Evolutionary conservation across 1,139 yeast genomes (phyloP).

Genomic region (Candida sanyaensis): DNA sequence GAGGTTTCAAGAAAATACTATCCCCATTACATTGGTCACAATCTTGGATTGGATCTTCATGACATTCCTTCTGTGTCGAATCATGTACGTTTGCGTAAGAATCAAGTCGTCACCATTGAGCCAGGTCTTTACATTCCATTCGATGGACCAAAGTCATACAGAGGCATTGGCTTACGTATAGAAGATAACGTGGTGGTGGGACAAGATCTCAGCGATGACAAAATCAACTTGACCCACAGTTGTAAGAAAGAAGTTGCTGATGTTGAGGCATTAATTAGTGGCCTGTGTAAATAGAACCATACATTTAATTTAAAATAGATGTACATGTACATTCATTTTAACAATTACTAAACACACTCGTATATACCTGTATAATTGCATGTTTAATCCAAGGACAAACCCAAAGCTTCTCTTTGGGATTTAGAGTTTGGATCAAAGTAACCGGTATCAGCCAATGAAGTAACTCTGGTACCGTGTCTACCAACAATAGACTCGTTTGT

Average conservation of each 20-base stretch:
- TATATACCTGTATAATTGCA: too few relatives aligned
- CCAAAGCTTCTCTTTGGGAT: too few relatives aligned
- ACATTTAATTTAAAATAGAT: too few relatives aligned
- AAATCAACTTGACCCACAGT: slow-evolving; percentile 65
- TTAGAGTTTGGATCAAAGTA: too few relatives aligned
- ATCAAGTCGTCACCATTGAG: slow-evolving; percentile 87
- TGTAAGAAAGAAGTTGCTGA: slow-evolving; percentile 85
- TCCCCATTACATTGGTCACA: slow-evolving; percentile 96
- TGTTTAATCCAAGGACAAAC: too few relatives aligned
- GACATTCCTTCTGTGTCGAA: slow-evolving; percentile 70
- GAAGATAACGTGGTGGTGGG: slow-evolving; percentile 93
- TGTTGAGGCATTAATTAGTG: slow-evolving; percentile 62
- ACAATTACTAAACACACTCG: too few relatives aligned
- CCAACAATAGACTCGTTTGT: too few relatives aligned
- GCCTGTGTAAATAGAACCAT: slow-evolving; percentile 42
- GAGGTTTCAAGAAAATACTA: slow-evolving; percentile 63
- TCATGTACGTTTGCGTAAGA: slow-evolving; percentile 49
- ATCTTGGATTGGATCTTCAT: slow-evolving; percentile 90
- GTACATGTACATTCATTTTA: too few relatives aligned
- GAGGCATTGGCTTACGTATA: slow-evolving; percentile 90
- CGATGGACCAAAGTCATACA: slow-evolving; percentile 69
- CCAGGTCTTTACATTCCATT: slow-evolving; percentile 92
- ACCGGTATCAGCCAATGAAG: too few relatives aligned
- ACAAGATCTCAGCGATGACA: slow-evolving; percentile 46
- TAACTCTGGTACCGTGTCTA: too few relatives aligned